Evolutionary conservation across 2,329 filamentous ascomycete genomes (phyloP), one percentile per base, ranked within the genome.

Genomic region (Fusarium aywerte): DNA sequence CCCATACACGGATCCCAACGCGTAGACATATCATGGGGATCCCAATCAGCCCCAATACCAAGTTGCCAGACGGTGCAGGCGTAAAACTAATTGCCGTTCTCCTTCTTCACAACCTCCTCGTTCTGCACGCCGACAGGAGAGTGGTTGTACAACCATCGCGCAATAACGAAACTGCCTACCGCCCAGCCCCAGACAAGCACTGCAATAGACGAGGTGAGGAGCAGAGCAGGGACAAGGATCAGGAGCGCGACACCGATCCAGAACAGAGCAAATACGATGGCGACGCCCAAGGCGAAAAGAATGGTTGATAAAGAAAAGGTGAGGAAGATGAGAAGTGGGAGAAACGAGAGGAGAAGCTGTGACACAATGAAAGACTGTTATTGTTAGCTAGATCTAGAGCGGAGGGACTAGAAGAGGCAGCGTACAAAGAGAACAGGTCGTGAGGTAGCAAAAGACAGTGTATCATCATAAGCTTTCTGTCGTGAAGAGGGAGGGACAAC

Each of bases 381-480:
- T 35, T 49, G 45, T 39, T 39, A 52, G 42, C 18, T 32, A 25
- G 16, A 31, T 29, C 10, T 23, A 23, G 18, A 45, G 36, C 10
- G 21, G 21, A 18, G 5, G 8, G 4, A 47, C 12, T 20, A 40
- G 39, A 40, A 43, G 23, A n/a, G 4, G 16, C 2, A 21, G 76
- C 89, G 21, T 81, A 92, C 91, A 55, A 90, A 88, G 40, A 93
- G 80, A 64, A 92, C 80, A 4, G 92, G 92, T 57, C 90, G 89
- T 47, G 84, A 80, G 7, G 83, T 77, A 16, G 89, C 87, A 72
- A 92, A 90, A 7, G 79, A 75, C 33, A 82, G 80, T 27, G 86
- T 77, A 42, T 80, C 82, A 16, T 84, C 80, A 69, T 88, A 83
- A 39, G 86, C 81, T 56, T 83, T 81, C 65, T 87, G 83, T 48